phyloP scores from a whole-genome alignment of 768 basidiomycete genomes.

The Mrakia frigida region DNA sequence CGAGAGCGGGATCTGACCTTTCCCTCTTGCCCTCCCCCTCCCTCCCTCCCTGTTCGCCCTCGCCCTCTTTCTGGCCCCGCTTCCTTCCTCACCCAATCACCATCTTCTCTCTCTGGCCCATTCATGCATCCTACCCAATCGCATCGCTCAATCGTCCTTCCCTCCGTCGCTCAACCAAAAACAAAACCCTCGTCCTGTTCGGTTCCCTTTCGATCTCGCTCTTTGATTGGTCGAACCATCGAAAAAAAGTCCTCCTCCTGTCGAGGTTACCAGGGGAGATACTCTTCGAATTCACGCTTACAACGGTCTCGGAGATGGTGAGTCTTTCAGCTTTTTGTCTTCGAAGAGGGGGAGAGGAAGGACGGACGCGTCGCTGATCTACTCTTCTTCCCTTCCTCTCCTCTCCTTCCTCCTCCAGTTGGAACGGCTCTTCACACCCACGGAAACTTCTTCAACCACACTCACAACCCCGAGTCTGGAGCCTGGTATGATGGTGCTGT shows the following conservation, averaged over 20 bases:
- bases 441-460: slow-evolving; percentile 82
- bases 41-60: neutral
- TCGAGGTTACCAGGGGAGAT: slow-evolving; percentile 67
- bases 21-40: neutral
- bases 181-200: too few relatives aligned
- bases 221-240: neutral
- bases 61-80: neutral
- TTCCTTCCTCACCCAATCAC: neutral
- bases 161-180: too few relatives aligned
- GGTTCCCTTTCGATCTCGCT: neutral
- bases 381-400: too few relatives aligned
- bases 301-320: slow-evolving; percentile 57
- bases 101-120: neutral
- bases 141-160: neutral
- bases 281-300: slow-evolving; percentile 67
- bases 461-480: slow-evolving; percentile 45
- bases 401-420: slow-evolving; percentile 25
- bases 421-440: slow-evolving; percentile 80
- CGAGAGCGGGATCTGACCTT: too few relatives aligned
- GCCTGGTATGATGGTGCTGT: slow-evolving; percentile 86
- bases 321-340: too few relatives aligned
- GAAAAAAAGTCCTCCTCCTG: slow-evolving; percentile 57
- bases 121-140: neutral
- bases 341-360: too few relatives aligned
- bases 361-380: too few relatives aligned